Percentiles rank a stretch among this genome's conserved stretches.
phyloP scores from a whole-genome alignment of 2,329 filamentous ascomycete genomes.

The Fonsecaea erecta region DNA sequence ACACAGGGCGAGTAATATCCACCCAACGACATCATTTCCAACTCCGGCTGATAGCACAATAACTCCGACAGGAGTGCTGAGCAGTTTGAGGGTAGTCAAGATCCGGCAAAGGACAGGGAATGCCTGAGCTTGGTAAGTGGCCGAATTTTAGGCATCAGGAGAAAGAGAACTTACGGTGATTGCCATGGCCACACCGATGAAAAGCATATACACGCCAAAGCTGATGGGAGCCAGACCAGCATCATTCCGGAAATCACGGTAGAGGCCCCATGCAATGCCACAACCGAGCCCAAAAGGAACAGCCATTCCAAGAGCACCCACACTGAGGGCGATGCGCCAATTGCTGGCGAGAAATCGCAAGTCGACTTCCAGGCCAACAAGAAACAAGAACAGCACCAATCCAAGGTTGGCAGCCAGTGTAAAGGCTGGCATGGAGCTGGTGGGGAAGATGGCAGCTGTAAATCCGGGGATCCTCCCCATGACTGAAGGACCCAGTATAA shows the following conservation, averaged over 20 bases:
- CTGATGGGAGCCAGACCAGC: constrained; percentile 60
- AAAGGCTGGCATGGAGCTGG: constrained; percentile 73
- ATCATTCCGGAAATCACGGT: constrained; percentile 70
- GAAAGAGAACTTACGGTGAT: constrained; percentile 69
- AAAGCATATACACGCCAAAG: constrained; percentile 70
- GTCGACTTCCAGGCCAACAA: constrained; percentile 87
- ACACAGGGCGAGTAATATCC: constrained; percentile 90
- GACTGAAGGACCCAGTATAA: constrained; percentile 82
- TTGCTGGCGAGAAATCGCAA: constrained; percentile 76
- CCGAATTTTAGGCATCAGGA: not conserved
- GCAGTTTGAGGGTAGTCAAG: constrained; percentile 84
- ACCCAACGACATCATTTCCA: constrained; percentile 88
- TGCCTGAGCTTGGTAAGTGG: constrained; percentile 49
- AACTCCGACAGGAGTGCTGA: constrained; percentile 80
- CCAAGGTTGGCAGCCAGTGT: constrained; percentile 81
- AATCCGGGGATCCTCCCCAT: constrained; percentile 87
- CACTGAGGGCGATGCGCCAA: constrained; percentile 77
- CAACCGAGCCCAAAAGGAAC: constrained; percentile 82
- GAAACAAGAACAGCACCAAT: constrained; percentile 81
- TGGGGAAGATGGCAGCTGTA: constrained; percentile 74
- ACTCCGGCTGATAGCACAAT: constrained; percentile 90
- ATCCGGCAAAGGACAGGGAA: constrained; percentile 94
- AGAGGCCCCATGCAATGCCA: constrained; percentile 80
- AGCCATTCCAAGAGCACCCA: constrained; percentile 78
- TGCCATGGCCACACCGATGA: constrained; percentile 89